Conservation (phyloP, 2,329 filamentous ascomycete genomes). For the Aspergillus ochraceoroseus region DNA sequence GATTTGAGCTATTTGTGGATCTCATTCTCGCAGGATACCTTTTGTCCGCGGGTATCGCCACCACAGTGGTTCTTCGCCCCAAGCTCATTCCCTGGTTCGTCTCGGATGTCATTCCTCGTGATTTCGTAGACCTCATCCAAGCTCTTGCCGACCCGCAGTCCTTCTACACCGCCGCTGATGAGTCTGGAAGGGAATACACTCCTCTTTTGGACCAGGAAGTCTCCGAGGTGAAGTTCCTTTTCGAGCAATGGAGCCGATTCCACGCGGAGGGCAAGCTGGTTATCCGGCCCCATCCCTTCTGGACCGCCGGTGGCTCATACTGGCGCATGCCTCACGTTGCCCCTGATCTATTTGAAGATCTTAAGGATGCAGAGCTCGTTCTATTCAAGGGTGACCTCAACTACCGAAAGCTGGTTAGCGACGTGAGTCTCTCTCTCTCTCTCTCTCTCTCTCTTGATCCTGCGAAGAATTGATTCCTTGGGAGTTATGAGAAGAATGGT, state of each 20-base stretch:
- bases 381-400: constrained; percentile 98
- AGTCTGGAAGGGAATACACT: constrained; percentile 52
- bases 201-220: constrained; percentile 64
- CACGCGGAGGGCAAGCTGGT: constrained; percentile 80
- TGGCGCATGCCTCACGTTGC: constrained; percentile 75
- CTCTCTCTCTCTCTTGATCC: no score
- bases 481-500: not conserved
- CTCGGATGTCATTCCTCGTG: constrained; percentile 81
- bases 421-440: constrained; percentile 57
- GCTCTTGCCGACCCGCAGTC: constrained; percentile 69
- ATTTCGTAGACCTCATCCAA: constrained; percentile 77
- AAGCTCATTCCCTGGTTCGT: constrained; percentile 99
- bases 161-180: constrained; percentile 76
- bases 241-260: constrained; percentile 71
- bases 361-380: constrained; percentile 78
- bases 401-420: constrained; percentile 85
- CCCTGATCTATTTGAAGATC: constrained; percentile 65
- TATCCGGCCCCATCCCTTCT: constrained; percentile 80
- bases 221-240: constrained; percentile 67
- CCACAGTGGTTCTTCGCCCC: constrained; percentile 79
- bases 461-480: no score
- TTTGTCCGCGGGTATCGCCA: constrained; percentile 76
- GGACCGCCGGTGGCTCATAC: constrained; percentile 82
- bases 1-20: constrained; percentile 95
- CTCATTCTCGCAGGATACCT: constrained; percentile 88